A percentile compares a stretch with the other conserved stretches of the same genome.
These are phyloP conservation scores for Fusarium buxicola DNA, from an alignment of 2,329 filamentous ascomycete genomes.

Conservation along the genomic window DNA sequence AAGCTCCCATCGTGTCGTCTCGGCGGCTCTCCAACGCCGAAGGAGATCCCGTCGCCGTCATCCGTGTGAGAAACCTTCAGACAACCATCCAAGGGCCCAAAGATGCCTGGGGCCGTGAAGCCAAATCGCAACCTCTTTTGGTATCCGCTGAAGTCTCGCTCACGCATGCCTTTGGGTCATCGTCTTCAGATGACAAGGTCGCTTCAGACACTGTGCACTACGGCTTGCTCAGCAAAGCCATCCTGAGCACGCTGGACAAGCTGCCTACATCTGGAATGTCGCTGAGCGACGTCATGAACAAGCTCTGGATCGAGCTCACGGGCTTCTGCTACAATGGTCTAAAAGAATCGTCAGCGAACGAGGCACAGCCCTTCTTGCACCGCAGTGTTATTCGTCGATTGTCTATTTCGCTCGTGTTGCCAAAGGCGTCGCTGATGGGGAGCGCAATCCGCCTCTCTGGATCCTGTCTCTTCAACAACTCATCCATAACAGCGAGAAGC, in stretches of 20 bases:
- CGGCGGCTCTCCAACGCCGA: constrained; percentile 43
- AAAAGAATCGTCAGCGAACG: constrained; percentile 1
- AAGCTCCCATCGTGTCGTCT: constrained; percentile 38
- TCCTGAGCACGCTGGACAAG: constrained; percentile 61
- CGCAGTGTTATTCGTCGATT: constrained; percentile 56
- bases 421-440: constrained; percentile 77
- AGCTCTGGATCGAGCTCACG: constrained; percentile 50
- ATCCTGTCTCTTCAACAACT: constrained; percentile 56
- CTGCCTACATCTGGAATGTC: constrained; percentile 23
- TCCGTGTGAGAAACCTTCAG: constrained; percentile 72
- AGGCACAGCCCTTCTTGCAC: constrained; percentile 47
- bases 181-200: constrained; percentile 70
- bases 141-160: constrained; percentile 72
- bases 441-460: constrained; percentile 66
- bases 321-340: constrained; percentile 38
- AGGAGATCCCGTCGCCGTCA: constrained; percentile 55
- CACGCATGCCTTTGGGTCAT: constrained; percentile 64
- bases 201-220: constrained; percentile 81
- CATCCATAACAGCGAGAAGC: constrained; percentile 44
- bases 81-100: constrained; percentile 66
- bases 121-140: constrained; percentile 70
- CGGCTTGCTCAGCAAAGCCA: constrained; percentile 74
- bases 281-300: constrained; percentile 47
- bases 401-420: constrained; percentile 66
- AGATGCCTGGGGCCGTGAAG: constrained; percentile 75